Evolutionary conservation across 768 basidiomycete genomes (phyloP).

Genomic region (Leccinum subgranulosum): DNA sequence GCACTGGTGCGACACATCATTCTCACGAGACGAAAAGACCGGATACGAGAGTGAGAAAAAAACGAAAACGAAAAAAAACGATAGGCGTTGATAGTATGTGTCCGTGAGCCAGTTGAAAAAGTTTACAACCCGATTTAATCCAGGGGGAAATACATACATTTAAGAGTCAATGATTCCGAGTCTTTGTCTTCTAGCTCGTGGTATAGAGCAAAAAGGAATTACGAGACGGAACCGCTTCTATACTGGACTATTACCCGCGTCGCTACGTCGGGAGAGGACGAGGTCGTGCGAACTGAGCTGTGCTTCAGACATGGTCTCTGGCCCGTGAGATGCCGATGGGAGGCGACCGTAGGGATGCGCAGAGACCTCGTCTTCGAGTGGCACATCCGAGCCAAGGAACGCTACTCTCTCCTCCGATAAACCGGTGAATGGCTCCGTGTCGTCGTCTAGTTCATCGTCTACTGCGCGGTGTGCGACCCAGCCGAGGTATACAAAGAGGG

Average conservation of each 20-base stretch:
- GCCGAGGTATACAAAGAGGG: slow-evolving; percentile 76
- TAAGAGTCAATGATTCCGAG: slow-evolving; percentile 2
- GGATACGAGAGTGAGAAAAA: slow-evolving; percentile 4
- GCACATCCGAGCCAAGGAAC: slow-evolving; percentile 41
- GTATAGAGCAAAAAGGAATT: neutral
- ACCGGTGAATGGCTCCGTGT: slow-evolving; percentile 25
- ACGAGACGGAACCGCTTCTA: slow-evolving; percentile 2
- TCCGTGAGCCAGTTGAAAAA: slow-evolving; percentile 9
- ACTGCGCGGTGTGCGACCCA: slow-evolving; percentile 73
- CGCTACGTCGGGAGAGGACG: slow-evolving; percentile 17
- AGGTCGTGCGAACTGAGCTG: slow-evolving; percentile 31
- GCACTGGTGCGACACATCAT: neutral
- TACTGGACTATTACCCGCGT: slow-evolving; percentile 6
- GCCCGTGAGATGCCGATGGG: slow-evolving; percentile 16
- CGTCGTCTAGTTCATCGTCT: slow-evolving; percentile 51
- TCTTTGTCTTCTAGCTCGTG: neutral
- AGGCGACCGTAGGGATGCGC: slow-evolving; percentile 19
- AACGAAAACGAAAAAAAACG: slow-evolving; percentile 1
- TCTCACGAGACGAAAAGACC: slow-evolving; percentile 6
- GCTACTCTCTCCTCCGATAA: slow-evolving; percentile 51
- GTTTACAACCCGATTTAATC: slow-evolving; percentile 20
- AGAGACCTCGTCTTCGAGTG: slow-evolving; percentile 21
- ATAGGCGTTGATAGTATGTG: neutral
- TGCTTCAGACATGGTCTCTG: slow-evolving; percentile 45
- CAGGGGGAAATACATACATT: slow-evolving; percentile 19